Percentiles rank a stretch among this genome's conserved stretches.
These are phyloP conservation scores for Spongospora subterranea DNA, from an alignment of 208 protist genomes.

Conservation along the genomic window DNA sequence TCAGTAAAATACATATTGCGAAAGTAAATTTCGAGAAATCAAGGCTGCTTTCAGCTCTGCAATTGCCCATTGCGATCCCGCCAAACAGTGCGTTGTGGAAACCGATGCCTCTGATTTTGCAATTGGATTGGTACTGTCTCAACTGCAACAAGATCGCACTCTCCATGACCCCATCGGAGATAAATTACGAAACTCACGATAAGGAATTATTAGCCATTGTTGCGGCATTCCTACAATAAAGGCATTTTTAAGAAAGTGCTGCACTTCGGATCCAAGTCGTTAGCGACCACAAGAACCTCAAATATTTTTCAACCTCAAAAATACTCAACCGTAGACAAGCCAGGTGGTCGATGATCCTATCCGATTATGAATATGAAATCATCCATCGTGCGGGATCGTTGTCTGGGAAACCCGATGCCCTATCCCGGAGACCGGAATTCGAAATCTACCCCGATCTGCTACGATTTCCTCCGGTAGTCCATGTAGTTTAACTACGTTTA, in stretches of 20 bases:
- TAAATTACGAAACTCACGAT: background rate
- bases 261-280: background rate
- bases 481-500: no score
- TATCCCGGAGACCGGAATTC: background rate
- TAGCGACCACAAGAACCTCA: background rate
- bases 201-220: slow-evolving; percentile 2
- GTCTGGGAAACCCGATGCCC: background rate
- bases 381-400: background rate
- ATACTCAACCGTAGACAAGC: background rate
- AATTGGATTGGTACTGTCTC: background rate
- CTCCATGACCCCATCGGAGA: background rate
- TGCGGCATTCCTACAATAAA: background rate
- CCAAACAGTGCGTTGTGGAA: background rate
- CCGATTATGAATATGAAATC: background rate
- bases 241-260: background rate
- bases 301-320: background rate
- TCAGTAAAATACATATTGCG: background rate
- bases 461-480: no score
- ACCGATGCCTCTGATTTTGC: background rate
- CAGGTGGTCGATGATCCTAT: background rate
- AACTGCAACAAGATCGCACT: background rate
- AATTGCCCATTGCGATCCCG: background rate
- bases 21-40: background rate
- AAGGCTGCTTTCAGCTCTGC: background rate
- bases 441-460: no score